phyloP scores from a whole-genome alignment of 305 asterid species.

The Salvia sclarea region DNA sequence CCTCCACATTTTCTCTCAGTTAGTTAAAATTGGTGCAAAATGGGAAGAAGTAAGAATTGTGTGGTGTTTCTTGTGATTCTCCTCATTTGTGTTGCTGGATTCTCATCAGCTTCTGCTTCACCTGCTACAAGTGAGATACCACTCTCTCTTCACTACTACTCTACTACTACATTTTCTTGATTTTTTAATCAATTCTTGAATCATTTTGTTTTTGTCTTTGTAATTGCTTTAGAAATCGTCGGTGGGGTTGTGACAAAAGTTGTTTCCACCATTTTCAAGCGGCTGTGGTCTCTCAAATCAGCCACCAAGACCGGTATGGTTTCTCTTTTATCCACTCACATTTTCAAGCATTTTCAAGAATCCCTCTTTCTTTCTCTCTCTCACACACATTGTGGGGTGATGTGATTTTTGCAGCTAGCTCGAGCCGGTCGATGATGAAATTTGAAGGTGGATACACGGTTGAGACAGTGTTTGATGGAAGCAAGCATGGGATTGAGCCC shows the following conservation, averaged over 20 bases:
- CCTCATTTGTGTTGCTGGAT: conserved; percentile 47
- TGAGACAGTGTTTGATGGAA: conserved; percentile 97
- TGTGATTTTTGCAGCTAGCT: conserved; percentile 50
- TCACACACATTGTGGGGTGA: conserved; percentile 14
- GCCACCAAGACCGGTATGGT: conserved; percentile 59
- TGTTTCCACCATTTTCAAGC: conserved; percentile 73
- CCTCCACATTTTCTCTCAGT: conserved; percentile 36
- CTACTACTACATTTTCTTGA: not conserved
- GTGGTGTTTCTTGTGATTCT: conserved; percentile 39
- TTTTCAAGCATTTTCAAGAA: conserved; percentile 23
- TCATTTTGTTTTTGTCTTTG: not conserved
- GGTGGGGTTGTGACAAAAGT: conserved; percentile 81
- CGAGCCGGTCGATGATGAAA: conserved; percentile 90
- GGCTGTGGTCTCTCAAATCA: conserved; percentile 88
- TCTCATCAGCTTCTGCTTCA: conserved; percentile 66
- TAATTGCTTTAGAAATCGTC: conserved; percentile 59
- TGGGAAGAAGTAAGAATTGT: conserved; percentile 56
- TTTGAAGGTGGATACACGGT: conserved; percentile 89
- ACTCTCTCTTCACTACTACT: not conserved
- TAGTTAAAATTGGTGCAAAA: conserved; percentile 28
- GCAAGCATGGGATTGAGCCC: conserved; percentile 88
- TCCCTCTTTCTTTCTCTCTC: not conserved
- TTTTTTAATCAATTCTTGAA: conserved; percentile 8
- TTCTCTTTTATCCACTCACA: conserved; percentile 2
- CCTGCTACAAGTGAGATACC: conserved; percentile 78